These are phyloP conservation scores for Xylaria telfairii DNA, from an alignment of 495 filamentous ascomycete species.

Conservation along the genomic window DNA sequence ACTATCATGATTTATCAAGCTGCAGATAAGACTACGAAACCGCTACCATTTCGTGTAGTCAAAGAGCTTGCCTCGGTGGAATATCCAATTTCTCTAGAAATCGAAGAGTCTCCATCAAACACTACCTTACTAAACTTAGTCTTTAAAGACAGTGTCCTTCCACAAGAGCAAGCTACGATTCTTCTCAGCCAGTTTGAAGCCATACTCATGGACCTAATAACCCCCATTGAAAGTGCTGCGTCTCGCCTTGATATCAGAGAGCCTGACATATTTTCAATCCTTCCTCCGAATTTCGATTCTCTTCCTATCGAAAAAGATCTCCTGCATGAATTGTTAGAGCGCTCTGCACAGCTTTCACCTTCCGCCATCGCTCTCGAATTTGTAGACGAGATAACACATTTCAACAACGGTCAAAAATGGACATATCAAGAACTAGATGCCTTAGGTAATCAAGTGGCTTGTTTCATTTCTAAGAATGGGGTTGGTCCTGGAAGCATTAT, in stretches of 20 bases:
- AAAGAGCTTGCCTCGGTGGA: slow-evolving; percentile 52
- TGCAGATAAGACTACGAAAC: slow-evolving; percentile 3
- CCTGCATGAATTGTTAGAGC: slow-evolving; percentile 70
- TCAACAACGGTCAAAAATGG: slow-evolving; percentile 56
- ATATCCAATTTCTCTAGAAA: slow-evolving; percentile 75
- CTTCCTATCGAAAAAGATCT: slow-evolving; percentile 53
- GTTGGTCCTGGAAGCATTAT: slow-evolving; percentile 62
- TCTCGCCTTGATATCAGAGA: slow-evolving; percentile 29
- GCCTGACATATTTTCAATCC: slow-evolving; percentile 57
- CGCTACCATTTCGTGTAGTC: slow-evolving; percentile 36
- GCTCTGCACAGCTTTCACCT: slow-evolving; percentile 47
- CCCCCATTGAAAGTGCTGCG: slow-evolving; percentile 39
- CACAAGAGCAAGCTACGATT: slow-evolving; percentile 64
- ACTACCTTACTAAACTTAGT: slow-evolving; percentile 64
- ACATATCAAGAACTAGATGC: slow-evolving; percentile 66
- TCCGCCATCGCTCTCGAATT: slow-evolving; percentile 66
- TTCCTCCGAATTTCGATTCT: slow-evolving; percentile 53
- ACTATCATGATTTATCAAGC: slow-evolving; percentile 78
- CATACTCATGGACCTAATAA: slow-evolving; percentile 53
- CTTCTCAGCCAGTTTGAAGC: slow-evolving; percentile 68
- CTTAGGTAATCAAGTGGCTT: slow-evolving; percentile 65
- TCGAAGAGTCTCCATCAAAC: slow-evolving; percentile 58
- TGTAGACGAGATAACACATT: slow-evolving; percentile 46
- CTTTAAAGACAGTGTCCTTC: slow-evolving; percentile 64
- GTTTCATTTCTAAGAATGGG: slow-evolving; percentile 50